Percentiles rank a stretch among this genome's conserved stretches.
Evolutionary conservation across 306 rosid genomes (phyloP).

Genomic region (Begonia loranthoides): DNA sequence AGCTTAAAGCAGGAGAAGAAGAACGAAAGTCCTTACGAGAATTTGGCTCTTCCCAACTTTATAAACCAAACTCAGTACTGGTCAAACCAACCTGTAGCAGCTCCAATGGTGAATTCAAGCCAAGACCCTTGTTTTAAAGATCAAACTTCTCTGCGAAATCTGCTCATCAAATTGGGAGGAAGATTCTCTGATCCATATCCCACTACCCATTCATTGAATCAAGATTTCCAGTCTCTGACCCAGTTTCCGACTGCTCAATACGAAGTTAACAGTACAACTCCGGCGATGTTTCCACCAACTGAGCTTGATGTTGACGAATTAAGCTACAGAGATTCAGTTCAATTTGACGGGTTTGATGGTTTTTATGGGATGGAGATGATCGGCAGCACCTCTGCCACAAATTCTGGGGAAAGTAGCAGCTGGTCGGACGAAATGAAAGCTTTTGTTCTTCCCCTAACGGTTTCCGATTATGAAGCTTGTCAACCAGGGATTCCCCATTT

Average conservation of each 20-base stretch:
- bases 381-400: constrained; percentile 9
- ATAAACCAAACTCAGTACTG: constrained; percentile 27
- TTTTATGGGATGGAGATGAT: constrained; percentile 29
- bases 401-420: constrained; percentile 39
- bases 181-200: constrained; percentile 16
- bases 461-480: constrained; percentile 47
- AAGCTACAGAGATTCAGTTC: constrained; percentile 21
- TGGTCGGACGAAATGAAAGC: constrained; percentile 61
- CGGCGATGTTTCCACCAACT: constrained; percentile 22
- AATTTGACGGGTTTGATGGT: constrained; percentile 20
- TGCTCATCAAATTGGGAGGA: constrained; percentile 36
- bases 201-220: constrained; percentile 4
- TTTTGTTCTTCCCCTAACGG: constrained; percentile 33
- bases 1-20: constrained; percentile 32
- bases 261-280: too few relatives aligned
- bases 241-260: too few relatives aligned
- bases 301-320: constrained; percentile 29
- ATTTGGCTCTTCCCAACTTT: background rate
- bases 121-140: constrained; percentile 10
- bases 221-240: background rate
- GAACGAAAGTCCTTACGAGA: constrained; percentile 24
- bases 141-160: constrained; percentile 29
- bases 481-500: constrained; percentile 14
- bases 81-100: constrained; percentile 22
- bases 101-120: constrained; percentile 19